Conservation (phyloP, 2,329 filamentous ascomycete genomes). For the Rugonectria rugulosa region DNA sequence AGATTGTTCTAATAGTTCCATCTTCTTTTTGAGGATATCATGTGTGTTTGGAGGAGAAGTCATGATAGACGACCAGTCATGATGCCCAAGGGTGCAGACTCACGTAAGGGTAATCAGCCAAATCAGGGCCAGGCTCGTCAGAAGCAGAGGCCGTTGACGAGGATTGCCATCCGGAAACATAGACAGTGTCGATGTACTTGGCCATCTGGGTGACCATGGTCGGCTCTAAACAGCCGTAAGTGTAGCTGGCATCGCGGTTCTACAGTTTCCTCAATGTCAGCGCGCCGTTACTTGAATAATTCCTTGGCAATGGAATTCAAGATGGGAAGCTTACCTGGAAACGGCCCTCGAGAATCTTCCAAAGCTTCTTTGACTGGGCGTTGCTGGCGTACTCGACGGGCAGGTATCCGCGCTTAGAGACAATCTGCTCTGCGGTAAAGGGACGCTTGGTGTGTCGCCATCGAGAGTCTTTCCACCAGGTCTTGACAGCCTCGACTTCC, state of each 20-base stretch:
- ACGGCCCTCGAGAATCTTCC: conserved; percentile 84
- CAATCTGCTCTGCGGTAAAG: conserved; percentile 96
- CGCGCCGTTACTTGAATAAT: conserved; percentile 1
- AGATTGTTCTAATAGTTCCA: background rate
- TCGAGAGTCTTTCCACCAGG: conserved; percentile 92
- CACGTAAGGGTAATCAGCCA: conserved; percentile 96
- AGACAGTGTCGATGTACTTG: conserved; percentile 97
- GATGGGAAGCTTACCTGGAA: conserved; percentile 78
- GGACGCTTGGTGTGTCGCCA: conserved; percentile 93
- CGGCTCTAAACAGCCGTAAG: conserved; percentile 95
- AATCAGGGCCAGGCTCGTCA: conserved; percentile 95
- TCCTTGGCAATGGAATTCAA: background rate
- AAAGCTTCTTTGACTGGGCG: conserved; percentile 90
- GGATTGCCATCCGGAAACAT: conserved; percentile 98
- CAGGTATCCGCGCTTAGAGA: conserved; percentile 90
- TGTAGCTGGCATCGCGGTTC: conserved; percentile 83
- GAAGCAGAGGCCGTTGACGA: conserved; percentile 95
- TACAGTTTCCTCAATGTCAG: no score
- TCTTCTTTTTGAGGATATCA: background rate
- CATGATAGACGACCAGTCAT: conserved; percentile 1
- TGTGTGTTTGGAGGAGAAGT: background rate
- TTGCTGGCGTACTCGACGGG: conserved; percentile 94
- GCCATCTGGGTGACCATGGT: conserved; percentile 99
- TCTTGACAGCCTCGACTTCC: conserved; percentile 87
- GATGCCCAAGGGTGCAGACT: conserved; percentile 49